phyloP scores from a whole-genome alignment of 805 yeast species.

The Yarrowia alimentaria region DNA sequence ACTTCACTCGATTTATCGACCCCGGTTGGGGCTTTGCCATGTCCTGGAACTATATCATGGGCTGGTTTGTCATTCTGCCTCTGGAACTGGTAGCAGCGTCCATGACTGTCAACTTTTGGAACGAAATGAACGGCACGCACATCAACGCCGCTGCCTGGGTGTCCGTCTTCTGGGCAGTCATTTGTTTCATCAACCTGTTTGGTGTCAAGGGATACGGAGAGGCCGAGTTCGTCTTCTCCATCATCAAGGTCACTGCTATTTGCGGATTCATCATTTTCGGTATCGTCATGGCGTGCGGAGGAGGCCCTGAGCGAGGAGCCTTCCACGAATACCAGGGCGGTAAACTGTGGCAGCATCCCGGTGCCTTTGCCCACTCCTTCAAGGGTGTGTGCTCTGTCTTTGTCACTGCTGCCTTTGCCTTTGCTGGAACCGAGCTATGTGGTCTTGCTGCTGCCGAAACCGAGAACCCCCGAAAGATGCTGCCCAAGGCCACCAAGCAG shows the following conservation, averaged over 20 bases:
- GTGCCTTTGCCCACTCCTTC: constrained; percentile 58
- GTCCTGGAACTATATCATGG: constrained; percentile 64
- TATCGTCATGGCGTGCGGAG: constrained; percentile 48
- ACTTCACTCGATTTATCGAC: constrained; percentile 57
- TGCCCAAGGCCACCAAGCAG: constrained; percentile 74
- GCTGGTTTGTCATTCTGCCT: constrained; percentile 60
- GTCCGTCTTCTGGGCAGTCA: constrained; percentile 49
- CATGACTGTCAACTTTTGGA: constrained; percentile 54
- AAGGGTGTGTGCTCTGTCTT: constrained; percentile 66
- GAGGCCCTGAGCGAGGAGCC: constrained; percentile 52
- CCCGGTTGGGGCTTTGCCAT: constrained; percentile 64
- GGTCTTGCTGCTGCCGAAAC: constrained; percentile 78
- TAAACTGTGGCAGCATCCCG: constrained; percentile 51
- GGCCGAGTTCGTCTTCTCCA: constrained; percentile 58
- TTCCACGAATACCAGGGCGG: constrained; percentile 31
- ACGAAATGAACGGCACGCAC: constrained; percentile 34
- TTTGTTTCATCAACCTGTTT: constrained; percentile 48
- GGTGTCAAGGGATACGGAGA: constrained; percentile 61
- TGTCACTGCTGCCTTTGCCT: constrained; percentile 73
- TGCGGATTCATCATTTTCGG: constrained; percentile 58
- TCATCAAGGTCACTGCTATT: constrained; percentile 54
- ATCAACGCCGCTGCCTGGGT: constrained; percentile 53
- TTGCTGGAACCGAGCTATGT: constrained; percentile 69
- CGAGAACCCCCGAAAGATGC: constrained; percentile 59
- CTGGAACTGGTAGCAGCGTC: constrained; percentile 62